Evolutionary conservation across 306 rosid genomes (phyloP), one percentile per base, ranked within the genome.

Genomic region (Urtica urens): DNA sequence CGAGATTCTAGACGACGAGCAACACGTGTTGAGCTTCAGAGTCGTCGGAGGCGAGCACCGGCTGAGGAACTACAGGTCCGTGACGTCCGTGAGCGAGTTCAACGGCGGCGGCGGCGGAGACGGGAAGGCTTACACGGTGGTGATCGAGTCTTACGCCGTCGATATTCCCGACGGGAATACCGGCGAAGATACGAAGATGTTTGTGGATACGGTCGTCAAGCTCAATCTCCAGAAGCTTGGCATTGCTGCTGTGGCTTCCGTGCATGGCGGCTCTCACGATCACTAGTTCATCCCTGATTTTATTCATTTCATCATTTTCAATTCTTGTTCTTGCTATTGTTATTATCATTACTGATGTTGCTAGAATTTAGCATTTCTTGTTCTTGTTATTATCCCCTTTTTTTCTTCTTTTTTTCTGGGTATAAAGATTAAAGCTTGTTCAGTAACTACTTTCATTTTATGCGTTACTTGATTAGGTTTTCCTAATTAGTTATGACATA

Each of bases 1-100:
- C 0, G 95, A 90, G 78, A 81, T 90, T 9, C 19, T 84, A 50
- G 99, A 90, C 52, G 99, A 90, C 20, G 81, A 84, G 35, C 72
- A 70, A 23, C 95, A 77, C 57, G 46, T 90, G 1, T 44, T 85
- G 1, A 85, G 99, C 64, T 90, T 90, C 13, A 49, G 83, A 37
- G 87, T 90, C 1, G 77, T 90, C 10, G 95, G 99, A 0, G 99
- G 99, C 0, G 92, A 90, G 33, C 99, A 90, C 39, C 60, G 99
- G 17, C 79, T 90, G 6, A 67, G 67, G 0, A 80, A 90, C 39
- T 90, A 90, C 24, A 77, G 79, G 8, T 90, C 99, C 0, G 94
- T 90, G 1, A 85, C 99, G 0, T 77, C 97, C 0, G 71, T 82
- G 1, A 84, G 77, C 26, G 99, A 85, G 65, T 84, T 90, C 12